These are phyloP conservation scores for Dendrocalamus latiflorus DNA, from an alignment of 202 grass and related monocot genomes.

Conservation along the genomic window DNA sequence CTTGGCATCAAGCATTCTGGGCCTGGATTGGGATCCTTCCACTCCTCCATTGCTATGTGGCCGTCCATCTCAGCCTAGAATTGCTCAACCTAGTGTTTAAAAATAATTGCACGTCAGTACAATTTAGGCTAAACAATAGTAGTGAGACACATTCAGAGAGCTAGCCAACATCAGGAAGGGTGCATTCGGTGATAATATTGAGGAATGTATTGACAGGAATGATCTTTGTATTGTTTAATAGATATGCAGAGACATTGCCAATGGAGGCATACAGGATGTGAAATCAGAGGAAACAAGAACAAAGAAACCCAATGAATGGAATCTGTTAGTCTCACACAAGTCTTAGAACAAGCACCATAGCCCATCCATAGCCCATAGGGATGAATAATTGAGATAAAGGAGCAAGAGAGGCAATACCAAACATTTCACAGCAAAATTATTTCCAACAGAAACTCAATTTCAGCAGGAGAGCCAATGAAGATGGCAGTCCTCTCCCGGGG, in stretches of 20 bases:
- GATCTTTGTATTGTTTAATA: neutral
- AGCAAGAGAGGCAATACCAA: neutral
- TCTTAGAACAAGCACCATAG: neutral
- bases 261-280: neutral
- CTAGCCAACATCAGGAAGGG: neutral
- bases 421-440: neutral
- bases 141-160: neutral
- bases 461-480: neutral
- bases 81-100: neutral
- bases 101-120: neutral
- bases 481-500: no score
- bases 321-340: neutral
- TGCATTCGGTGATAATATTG: neutral
- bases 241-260: neutral
- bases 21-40: conserved; percentile 44
- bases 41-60: conserved; percentile 36
- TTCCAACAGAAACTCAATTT: neutral
- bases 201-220: no score
- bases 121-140: neutral
- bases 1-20: conserved; percentile 30
- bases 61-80: conserved; percentile 36
- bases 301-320: neutral
- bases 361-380: no score
- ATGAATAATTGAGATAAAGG: neutral
- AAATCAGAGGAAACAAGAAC: neutral